These are phyloP conservation scores for Litchi chinensis DNA, from an alignment of 345 rosid genomes.

Conservation along the genomic window DNA sequence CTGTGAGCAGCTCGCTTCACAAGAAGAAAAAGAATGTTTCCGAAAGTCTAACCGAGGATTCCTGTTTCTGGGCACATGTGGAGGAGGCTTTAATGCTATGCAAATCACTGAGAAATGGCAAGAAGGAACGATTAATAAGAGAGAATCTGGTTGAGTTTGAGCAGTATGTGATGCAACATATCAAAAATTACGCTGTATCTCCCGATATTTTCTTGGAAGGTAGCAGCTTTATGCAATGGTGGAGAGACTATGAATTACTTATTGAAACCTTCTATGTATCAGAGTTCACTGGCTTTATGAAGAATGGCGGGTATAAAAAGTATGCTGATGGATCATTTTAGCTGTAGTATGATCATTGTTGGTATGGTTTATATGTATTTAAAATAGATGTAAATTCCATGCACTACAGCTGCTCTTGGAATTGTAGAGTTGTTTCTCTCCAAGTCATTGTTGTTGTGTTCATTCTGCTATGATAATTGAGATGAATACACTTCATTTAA, in stretches of 20 bases:
- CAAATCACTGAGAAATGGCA: slow-evolving; percentile 18
- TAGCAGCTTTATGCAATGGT: slow-evolving; percentile 79
- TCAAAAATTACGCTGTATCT: slow-evolving; percentile 47
- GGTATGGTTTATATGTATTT: not conserved
- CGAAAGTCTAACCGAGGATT: slow-evolving; percentile 48
- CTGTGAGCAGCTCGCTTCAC: not conserved
- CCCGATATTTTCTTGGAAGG: slow-evolving; percentile 62
- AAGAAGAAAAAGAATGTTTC: slow-evolving; percentile 28
- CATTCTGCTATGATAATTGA: too few relatives aligned
- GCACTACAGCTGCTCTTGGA: not conserved
- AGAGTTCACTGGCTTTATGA: slow-evolving; percentile 45
- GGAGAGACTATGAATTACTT: slow-evolving; percentile 46
- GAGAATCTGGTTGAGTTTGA: slow-evolving; percentile 38
- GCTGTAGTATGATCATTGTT: not conserved
- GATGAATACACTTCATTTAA: too few relatives aligned
- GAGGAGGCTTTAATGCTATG: slow-evolving; percentile 57
- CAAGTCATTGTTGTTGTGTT: not conserved
- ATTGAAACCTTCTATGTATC: slow-evolving; percentile 24
- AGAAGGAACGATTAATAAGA: slow-evolving; percentile 6
- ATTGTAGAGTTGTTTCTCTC: not conserved
- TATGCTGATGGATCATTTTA: slow-evolving; percentile 32
- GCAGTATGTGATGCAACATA: slow-evolving; percentile 40
- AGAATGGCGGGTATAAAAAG: slow-evolving; percentile 13
- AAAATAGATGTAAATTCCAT: not conserved
- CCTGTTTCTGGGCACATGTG: slow-evolving; percentile 84